Evolutionary conservation across 2,329 filamentous ascomycete genomes (phyloP), one percentile per base, ranked within the genome.

Genomic region (Penicillium sp.): DNA sequence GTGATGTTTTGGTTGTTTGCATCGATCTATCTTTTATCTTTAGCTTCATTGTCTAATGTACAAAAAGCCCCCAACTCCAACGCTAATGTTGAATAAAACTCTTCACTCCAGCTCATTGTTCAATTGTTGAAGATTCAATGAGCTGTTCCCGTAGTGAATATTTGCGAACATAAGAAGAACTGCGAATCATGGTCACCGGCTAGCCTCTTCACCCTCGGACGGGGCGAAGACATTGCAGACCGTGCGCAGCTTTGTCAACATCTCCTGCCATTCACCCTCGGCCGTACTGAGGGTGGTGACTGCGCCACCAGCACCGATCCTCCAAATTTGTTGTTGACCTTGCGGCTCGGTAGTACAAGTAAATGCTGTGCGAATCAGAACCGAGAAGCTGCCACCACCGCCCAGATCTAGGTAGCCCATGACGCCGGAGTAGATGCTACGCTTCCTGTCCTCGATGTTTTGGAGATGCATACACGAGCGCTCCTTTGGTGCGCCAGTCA

Each of bases 401-500:
- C 88, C 85, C 6, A 90, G 86, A 63, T 95, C 92, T 69, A 96
- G 82, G 72, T 95, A 97, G 0, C 93, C 93, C 45, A 96, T 81
- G 1, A 95, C 88, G 18, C 94, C 91, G 6, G 90, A 90, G 73
- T 96, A 96, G 46, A 96, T 73, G 29, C 90, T 86, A 47, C 93
- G 79, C 52, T 76, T 73, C 4, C 77, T 69, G 16, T 72, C 74
- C 71, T 96, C 92, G 39, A 96, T 80, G 3, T 79, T 74, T 53
- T 81, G 79, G 18, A 97, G 77, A 43, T 96, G 81, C 76, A 95
- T 87, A 70, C 93, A 96, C 58, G 88, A 93, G 44, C 93, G 83
- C 73, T 93, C 92, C 78, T 97, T 97, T 0, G 93, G 94, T 0
- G 93, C 93, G 6, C 94, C 94, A 2, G 93, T 97, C 94, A 97